Percentiles rank a stretch among this genome's conserved stretches.
phyloP scores from a whole-genome alignment of 768 basidiomycete species.

The Panaeolus cyanescens region DNA sequence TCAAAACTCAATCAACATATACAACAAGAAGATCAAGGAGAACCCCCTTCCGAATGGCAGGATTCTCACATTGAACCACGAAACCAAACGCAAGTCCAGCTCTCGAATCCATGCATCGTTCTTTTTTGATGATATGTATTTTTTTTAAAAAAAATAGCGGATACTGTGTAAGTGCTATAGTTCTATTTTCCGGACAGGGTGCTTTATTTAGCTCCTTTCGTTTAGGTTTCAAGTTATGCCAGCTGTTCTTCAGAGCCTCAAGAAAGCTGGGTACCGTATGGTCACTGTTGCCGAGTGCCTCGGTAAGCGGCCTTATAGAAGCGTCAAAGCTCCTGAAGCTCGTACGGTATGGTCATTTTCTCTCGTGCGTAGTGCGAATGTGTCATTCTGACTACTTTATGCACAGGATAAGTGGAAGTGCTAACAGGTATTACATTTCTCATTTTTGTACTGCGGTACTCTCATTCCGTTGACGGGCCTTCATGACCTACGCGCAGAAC shows the following conservation, averaged over 20 bases:
- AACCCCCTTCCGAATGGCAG: constrained; percentile 21
- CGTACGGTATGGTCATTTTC: too few relatives aligned
- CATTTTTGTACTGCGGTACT: too few relatives aligned
- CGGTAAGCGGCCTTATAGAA: constrained; percentile 33
- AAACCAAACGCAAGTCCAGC: constrained; percentile 21
- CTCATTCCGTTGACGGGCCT: too few relatives aligned
- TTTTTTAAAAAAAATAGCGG: constrained; percentile 15
- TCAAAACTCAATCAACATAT: constrained; percentile 20
- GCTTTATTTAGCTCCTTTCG: neutral
- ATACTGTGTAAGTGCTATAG: constrained; percentile 21
- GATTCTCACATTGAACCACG: constrained; percentile 36
- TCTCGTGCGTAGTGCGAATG: too few relatives aligned
- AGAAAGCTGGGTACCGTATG: constrained; percentile 34
- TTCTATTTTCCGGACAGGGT: neutral
- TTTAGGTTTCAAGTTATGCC: constrained; percentile 29
- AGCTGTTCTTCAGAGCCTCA: constrained; percentile 27
- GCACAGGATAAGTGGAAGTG: too few relatives aligned
- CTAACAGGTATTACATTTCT: too few relatives aligned
- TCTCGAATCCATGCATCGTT: too few relatives aligned
- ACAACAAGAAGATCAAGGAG: constrained; percentile 17
- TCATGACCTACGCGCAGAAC: too few relatives aligned
- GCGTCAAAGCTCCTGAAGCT: constrained; percentile 22
- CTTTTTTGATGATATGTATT: constrained; percentile 6
- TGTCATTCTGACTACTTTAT: too few relatives aligned
- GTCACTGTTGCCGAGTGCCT: constrained; percentile 44